Evolutionary conservation across 495 filamentous ascomycete species (phyloP), one percentile per base, ranked within the genome.

Genomic region (Aspergillus conjunctus): DNA sequence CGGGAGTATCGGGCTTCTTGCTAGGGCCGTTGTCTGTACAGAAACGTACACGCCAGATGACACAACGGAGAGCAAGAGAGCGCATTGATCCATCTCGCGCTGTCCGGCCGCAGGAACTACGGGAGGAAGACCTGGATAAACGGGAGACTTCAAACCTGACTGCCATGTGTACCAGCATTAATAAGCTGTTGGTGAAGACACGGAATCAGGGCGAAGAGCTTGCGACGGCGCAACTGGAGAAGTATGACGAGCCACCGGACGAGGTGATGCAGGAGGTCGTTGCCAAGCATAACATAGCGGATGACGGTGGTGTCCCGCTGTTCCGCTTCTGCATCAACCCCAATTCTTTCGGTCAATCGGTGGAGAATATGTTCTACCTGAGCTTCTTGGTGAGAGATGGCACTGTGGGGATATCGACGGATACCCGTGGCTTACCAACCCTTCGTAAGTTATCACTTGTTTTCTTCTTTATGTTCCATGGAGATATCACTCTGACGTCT

Each of bases 291-390:
- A 74, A 83, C 7, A 72, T 93, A 15, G 78, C 82, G 3, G 73
- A 80, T 9, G 85, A 85, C 43, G 87, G 86, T 0, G 88, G 87
- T 6, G 77, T 96, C 2, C 83, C 86, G 15, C 76, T 98, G 10
- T 88, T 96, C 71, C 81, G 85, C 43, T 97, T 96, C 63, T 90
- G 91, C 33, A 79, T 97, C 59, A 96, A 99, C 63, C 93, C 94
- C 4, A 71, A 73, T 1, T 95, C 90, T 1, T 99, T 98, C 67
- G 92, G 93, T 0, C 95, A 99, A 75, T 97, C 91, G 2, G 85
- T 98, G 4, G 94, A 99, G 72, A 99, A 99, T 71, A 74, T 99
- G 65, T 99, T 99, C 74, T 97, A 97, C 68, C 81, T 96, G 59
- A 93, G 90, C 70, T 99, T 99, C 73, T 75, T 99, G 56, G 91